phyloP scores from a whole-genome alignment of 2,329 filamentous ascomycete species.

The Helicocarpus griseus region DNA sequence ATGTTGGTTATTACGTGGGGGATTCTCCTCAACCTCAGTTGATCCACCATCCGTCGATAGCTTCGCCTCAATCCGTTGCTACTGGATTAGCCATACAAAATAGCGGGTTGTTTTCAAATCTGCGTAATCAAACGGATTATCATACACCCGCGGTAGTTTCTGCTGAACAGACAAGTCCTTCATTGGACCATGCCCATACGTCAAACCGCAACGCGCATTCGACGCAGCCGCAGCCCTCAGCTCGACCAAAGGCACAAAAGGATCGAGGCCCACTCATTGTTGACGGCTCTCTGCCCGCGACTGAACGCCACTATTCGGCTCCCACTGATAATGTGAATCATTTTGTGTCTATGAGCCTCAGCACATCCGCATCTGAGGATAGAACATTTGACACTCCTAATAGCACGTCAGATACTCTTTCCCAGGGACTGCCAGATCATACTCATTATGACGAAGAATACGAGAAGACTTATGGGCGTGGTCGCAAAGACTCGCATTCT shows the following conservation, averaged over 20 bases:
- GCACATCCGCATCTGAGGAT: slow-evolving; percentile 33
- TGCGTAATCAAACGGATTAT: slow-evolving; percentile 26
- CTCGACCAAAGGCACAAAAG: slow-evolving; percentile 11
- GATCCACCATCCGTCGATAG: slow-evolving; percentile 30
- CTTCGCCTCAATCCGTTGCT: slow-evolving; percentile 29
- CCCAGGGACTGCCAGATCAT: slow-evolving; percentile 29
- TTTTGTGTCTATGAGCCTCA: slow-evolving; percentile 28
- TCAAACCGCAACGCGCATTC: slow-evolving; percentile 15
- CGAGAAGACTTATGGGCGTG: slow-evolving; percentile 18
- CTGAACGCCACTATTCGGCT: slow-evolving; percentile 26
- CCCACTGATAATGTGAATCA: slow-evolving; percentile 27
- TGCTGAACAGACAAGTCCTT: slow-evolving; percentile 8
- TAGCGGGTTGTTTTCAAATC: slow-evolving; percentile 26
- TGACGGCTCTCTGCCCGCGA: slow-evolving; percentile 36
- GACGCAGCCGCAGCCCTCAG: slow-evolving; percentile 4
- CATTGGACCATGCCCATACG: slow-evolving; percentile 10
- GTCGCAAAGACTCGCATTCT: slow-evolving; percentile 19
- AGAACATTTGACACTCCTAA: slow-evolving; percentile 27
- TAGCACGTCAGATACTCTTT: slow-evolving; percentile 29
- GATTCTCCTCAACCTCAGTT: slow-evolving; percentile 34
- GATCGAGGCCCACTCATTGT: slow-evolving; percentile 37
- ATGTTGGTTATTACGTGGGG: slow-evolving; percentile 37
- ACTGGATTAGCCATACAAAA: slow-evolving; percentile 31
- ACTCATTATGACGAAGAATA: slow-evolving; percentile 28
- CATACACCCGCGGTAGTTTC: slow-evolving; percentile 10